These are phyloP conservation scores for Quercus wislizeni DNA, from an alignment of 306 rosid genomes.

Conservation along the genomic window DNA sequence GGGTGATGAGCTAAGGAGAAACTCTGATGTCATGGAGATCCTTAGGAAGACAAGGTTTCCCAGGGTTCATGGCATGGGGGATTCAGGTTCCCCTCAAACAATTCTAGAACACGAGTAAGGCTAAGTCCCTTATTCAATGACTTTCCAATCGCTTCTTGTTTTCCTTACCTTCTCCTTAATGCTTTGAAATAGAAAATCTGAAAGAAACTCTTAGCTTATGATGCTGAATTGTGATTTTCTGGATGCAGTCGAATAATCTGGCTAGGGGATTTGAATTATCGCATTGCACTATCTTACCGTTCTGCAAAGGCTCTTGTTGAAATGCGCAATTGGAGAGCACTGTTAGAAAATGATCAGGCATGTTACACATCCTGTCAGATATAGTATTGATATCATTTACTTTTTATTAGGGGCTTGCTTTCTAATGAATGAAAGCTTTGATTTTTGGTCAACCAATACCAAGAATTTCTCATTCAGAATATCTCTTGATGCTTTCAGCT, in stretches of 20 bases:
- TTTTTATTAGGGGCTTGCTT: neutral
- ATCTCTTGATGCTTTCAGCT: conserved; percentile 51
- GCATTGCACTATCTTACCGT: conserved; percentile 87
- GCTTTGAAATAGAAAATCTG: conserved; percentile 9
- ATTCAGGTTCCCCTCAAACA: conserved; percentile 70
- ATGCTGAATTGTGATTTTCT: conserved; percentile 24
- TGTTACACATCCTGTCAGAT: conserved; percentile 26
- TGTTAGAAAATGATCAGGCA: conserved; percentile 95
- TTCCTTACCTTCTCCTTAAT: conserved; percentile 1
- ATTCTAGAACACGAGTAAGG: conserved; percentile 89
- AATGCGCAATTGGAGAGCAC: conserved; percentile 86
- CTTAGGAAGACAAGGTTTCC: conserved; percentile 93
- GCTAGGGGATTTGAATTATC: conserved; percentile 97
- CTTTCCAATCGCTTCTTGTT: conserved; percentile 6
- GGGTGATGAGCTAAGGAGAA: conserved; percentile 93
- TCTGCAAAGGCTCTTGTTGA: conserved; percentile 88
- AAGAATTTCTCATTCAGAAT: conserved; percentile 26
- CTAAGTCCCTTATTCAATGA: neutral
- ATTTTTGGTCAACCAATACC: conserved; percentile 16
- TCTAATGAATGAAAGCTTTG: neutral
- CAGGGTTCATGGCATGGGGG: conserved; percentile 56
- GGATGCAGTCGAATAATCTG: conserved; percentile 81
- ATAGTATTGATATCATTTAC: neutral
- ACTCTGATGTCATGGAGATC: conserved; percentile 95
- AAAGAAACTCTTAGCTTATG: conserved; percentile 6